phyloP scores from a whole-genome alignment of 78 protist genomes.

The Tieghemostelium lacteum region DNA sequence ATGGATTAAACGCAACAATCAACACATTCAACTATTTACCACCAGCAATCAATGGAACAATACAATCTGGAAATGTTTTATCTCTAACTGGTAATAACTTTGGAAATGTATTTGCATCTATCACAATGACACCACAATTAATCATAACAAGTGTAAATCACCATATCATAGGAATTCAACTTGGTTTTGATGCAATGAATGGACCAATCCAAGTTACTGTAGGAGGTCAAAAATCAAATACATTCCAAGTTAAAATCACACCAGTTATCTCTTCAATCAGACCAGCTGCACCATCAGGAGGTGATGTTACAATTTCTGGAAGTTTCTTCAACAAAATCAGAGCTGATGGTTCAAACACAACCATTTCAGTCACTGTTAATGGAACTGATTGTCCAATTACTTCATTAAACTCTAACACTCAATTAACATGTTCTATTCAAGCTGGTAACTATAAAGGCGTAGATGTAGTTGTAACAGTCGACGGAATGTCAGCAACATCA shows the following conservation, averaged over 20 bases:
- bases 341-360: not conserved
- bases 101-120: not conserved
- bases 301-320: conserved; percentile 19
- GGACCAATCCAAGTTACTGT: not conserved
- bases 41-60: no score
- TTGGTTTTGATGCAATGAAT: not conserved
- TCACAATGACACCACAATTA: not conserved
- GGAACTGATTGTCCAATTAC: not conserved
- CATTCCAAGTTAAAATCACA: not conserved
- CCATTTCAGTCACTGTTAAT: not conserved
- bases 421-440: not conserved
- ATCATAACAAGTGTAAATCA: not conserved
- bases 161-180: not conserved
- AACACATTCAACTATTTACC: not conserved
- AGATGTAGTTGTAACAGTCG: not conserved
- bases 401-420: not conserved
- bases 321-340: not conserved
- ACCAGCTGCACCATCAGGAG: conserved; percentile 1
- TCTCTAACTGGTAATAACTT: not conserved
- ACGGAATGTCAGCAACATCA: not conserved
- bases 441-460: not conserved
- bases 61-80: not conserved
- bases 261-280: not conserved
- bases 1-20: not conserved
- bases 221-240: conserved; percentile 16